These are phyloP conservation scores for Ottelia alismoides DNA, from an alignment of 106 monocot species.

Conservation along the genomic window DNA sequence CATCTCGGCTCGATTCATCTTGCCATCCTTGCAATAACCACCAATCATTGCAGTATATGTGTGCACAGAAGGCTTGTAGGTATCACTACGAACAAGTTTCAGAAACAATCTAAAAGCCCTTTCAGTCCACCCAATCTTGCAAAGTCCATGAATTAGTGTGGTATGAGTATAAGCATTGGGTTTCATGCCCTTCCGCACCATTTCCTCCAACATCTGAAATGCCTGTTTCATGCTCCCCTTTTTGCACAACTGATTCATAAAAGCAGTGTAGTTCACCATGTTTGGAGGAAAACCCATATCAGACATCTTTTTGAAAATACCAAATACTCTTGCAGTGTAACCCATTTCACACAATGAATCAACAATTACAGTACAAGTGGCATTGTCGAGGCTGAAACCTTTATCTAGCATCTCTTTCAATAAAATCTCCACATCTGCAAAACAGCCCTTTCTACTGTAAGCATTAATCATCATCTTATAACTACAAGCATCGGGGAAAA, in stretches of 20 bases:
- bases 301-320: slow-evolving; percentile 53
- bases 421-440: slow-evolving; percentile 37
- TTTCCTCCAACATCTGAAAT: slow-evolving; percentile 83
- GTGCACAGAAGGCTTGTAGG: slow-evolving; percentile 76
- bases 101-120: slow-evolving; percentile 85
- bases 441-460: slow-evolving; percentile 32
- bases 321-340: slow-evolving; percentile 20
- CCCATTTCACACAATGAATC: slow-evolving; percentile 55
- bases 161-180: slow-evolving; percentile 97
- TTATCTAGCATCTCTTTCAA: slow-evolving; percentile 37
- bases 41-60: slow-evolving; percentile 93
- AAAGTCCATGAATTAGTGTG: slow-evolving; percentile 63
- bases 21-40: slow-evolving; percentile 85
- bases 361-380: slow-evolving; percentile 53
- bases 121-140: slow-evolving; percentile 98
- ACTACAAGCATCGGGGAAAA: slow-evolving; percentile 29
- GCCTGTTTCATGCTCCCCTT: slow-evolving; percentile 86
- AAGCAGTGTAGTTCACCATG: slow-evolving; percentile 84
- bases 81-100: slow-evolving; percentile 75
- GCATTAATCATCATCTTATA: slow-evolving; percentile 54
- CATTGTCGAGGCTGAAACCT: slow-evolving; percentile 51
- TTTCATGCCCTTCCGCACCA: slow-evolving; percentile 57
- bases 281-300: slow-evolving; percentile 53
- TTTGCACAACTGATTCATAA: slow-evolving; percentile 74
- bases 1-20: slow-evolving; percentile 85